Conservation (phyloP, 2,329 filamentous ascomycete genomes). For the Tympanopsis confertula region DNA sequence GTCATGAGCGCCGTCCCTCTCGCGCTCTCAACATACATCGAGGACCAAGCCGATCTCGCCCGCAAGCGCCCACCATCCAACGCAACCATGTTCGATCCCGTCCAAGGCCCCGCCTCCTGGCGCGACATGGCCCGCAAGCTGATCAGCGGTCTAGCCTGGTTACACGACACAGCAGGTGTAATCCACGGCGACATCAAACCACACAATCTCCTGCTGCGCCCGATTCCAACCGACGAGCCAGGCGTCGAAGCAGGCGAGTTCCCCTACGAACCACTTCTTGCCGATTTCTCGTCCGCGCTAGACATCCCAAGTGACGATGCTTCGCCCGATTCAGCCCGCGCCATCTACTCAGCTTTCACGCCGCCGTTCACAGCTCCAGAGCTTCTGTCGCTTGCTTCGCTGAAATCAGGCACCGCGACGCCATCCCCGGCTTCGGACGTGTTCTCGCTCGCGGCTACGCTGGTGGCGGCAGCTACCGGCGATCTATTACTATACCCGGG, state of each 20-base stretch:
- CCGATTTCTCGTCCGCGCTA: constrained; percentile 29
- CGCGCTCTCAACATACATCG: neutral
- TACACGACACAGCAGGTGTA: constrained; percentile 20
- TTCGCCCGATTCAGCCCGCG: constrained; percentile 5
- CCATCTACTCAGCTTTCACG: constrained; percentile 23
- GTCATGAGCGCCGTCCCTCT: neutral
- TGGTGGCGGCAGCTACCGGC: constrained; percentile 29
- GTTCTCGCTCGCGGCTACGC: constrained; percentile 29
- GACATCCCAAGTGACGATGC: constrained; percentile 6
- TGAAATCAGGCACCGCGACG: constrained; percentile 15
- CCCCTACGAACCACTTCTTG: constrained; percentile 24
- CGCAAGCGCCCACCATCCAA: neutral
- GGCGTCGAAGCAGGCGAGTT: constrained; percentile 10
- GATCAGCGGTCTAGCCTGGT: constrained; percentile 25
- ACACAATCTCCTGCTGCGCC: constrained; percentile 25
- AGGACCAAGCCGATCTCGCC: neutral
- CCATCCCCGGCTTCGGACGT: constrained; percentile 27
- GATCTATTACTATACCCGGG: constrained; percentile 28
- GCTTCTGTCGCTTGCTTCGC: constrained; percentile 20
- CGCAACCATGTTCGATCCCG: neutral
- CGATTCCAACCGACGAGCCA: constrained; percentile 1
- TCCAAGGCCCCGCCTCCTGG: constrained; percentile 14
- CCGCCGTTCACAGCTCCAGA: constrained; percentile 31
- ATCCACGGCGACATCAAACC: constrained; percentile 35
- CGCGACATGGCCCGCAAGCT: constrained; percentile 23